Conservation (phyloP, 2,329 filamentous ascomycete species). For the Cladophialophora bantiana region DNA sequence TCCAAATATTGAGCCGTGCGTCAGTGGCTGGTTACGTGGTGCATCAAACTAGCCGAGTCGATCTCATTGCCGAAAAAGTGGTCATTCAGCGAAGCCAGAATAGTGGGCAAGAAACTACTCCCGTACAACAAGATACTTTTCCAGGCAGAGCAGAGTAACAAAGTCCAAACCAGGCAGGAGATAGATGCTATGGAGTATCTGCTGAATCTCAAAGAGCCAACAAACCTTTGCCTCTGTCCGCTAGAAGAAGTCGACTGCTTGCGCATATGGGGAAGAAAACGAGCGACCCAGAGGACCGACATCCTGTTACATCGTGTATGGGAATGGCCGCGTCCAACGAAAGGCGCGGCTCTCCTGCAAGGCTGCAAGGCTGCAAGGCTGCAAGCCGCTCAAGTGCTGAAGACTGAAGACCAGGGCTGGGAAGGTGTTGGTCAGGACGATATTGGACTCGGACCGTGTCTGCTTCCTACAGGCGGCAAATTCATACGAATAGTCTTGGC, state of each 20-base stretch:
- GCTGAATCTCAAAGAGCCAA: slow-evolving; percentile 37
- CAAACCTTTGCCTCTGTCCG: slow-evolving; percentile 28
- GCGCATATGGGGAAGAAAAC: slow-evolving; percentile 5
- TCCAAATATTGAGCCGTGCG: slow-evolving; percentile 17
- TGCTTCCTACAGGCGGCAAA: background rate
- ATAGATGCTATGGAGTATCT: slow-evolving; percentile 41
- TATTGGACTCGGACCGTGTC: slow-evolving; percentile 1
- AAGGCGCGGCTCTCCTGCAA: background rate
- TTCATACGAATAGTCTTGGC: slow-evolving; percentile 22
- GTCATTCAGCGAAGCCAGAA: slow-evolving; percentile 27
- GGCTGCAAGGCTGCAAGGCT: slow-evolving; percentile 1
- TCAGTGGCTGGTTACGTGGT: slow-evolving; percentile 22
- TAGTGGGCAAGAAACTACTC: slow-evolving; percentile 51
- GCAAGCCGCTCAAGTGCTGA: background rate
- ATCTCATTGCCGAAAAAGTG: slow-evolving; percentile 25
- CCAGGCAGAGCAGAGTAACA: slow-evolving; percentile 58
- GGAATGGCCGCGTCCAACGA: background rate
- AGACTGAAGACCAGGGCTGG: background rate
- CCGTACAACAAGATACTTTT: slow-evolving; percentile 74
- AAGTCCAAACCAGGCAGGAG: slow-evolving; percentile 36
- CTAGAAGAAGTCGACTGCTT: slow-evolving; percentile 30
- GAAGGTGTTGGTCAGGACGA: background rate
- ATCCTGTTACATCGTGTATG: slow-evolving; percentile 2
- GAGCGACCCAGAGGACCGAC: slow-evolving; percentile 5
- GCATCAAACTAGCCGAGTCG: slow-evolving; percentile 33